Base-by-base conservation (phyloP, 192 early-diverging fungal genomes). In the Coemansia asiatica region DNA sequence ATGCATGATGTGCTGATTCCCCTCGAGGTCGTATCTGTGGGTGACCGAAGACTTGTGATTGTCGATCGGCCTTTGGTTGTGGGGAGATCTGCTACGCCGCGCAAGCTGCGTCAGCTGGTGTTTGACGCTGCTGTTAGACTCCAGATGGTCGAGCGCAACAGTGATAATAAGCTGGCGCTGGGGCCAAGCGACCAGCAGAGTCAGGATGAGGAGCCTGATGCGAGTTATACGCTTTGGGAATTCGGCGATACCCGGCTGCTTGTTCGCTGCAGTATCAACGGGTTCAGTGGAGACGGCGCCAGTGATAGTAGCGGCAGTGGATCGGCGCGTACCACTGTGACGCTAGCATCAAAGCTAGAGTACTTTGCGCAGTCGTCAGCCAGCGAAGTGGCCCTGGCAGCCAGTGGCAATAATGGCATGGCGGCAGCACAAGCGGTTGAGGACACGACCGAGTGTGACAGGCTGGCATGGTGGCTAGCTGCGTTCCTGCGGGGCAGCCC, bases 181-280 rank as follows among this genome's bases (percentile, higher is more conserved):
- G 56, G 40, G n/a, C 1, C 57, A 15, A 0, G 60, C 12, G 13
- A 33, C 23, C 13, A 13, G 13, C 33, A 44, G 16, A 44, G 40
- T 15, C 40, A 48, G 25, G 7, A 12, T 2, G 13, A 31, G 27
- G 46, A 40, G 26, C 27, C 27, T 1, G 56, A 65, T 0, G 68
- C 68, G 10, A 81, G 63, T 21, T 81, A 81, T 36, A 81, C 79
- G 28, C 47, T 75, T 66, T 81, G 79, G 79, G 79, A 72, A 60
- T 62, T 81, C 49, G 69, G 73, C 35, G 79, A 58, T 7, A 64
- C 67, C 44, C 69, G 79, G 0, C 28, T 81, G 9, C 47, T 81
- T 9, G 61, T 81, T 26, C 73, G 79, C 18, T 81, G 71, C 60
- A 51, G 60, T 19, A 74, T 81, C 25, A 66, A 81, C 15, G 73